These are phyloP conservation scores for Phoma herbarum DNA, from an alignment of 2,329 filamentous ascomycete genomes.

Conservation along the genomic window DNA sequence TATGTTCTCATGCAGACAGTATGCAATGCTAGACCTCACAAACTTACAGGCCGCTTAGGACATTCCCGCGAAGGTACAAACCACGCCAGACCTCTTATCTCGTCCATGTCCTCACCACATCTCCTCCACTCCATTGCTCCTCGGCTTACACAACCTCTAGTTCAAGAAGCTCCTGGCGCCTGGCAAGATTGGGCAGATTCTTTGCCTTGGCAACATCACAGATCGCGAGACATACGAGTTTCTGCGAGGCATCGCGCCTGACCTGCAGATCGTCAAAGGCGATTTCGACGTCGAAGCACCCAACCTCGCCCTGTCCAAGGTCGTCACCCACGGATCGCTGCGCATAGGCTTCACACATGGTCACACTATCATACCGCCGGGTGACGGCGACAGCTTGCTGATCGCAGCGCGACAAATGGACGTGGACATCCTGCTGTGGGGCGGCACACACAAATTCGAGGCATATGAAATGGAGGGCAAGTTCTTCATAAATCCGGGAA, in stretches of 20 bases:
- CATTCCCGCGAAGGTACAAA: conserved; percentile 53
- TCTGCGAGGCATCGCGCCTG: conserved; percentile 64
- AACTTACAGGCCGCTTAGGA: conserved; percentile 52
- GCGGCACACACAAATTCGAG: conserved; percentile 74
- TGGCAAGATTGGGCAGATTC: conserved; percentile 66
- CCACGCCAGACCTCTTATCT: not conserved
- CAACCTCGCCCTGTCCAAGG: conserved; percentile 71
- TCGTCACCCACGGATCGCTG: conserved; percentile 73
- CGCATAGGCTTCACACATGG: conserved; percentile 76
- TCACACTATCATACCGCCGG: conserved; percentile 74
- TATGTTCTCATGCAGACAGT: conserved; percentile 34
- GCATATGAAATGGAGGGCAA: conserved; percentile 76
- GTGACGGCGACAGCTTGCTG: conserved; percentile 71
- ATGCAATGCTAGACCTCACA: conserved; percentile 43
- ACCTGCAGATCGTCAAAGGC: conserved; percentile 74
- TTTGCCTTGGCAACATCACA: conserved; percentile 67
- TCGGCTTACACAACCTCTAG: conserved; percentile 31
- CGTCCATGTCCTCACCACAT: not conserved
- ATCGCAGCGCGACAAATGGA: conserved; percentile 77
- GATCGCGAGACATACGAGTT: conserved; percentile 66
- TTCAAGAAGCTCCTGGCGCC: conserved; percentile 67
- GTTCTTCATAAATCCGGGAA: conserved; percentile 75
- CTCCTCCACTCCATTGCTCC: conserved; percentile 1
- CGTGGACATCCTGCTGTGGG: conserved; percentile 74
- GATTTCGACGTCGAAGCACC: conserved; percentile 75